Evolutionary conservation across 371 early-diverging fungal species (phyloP).

Genomic region (Fennellomyces sp.): DNA sequence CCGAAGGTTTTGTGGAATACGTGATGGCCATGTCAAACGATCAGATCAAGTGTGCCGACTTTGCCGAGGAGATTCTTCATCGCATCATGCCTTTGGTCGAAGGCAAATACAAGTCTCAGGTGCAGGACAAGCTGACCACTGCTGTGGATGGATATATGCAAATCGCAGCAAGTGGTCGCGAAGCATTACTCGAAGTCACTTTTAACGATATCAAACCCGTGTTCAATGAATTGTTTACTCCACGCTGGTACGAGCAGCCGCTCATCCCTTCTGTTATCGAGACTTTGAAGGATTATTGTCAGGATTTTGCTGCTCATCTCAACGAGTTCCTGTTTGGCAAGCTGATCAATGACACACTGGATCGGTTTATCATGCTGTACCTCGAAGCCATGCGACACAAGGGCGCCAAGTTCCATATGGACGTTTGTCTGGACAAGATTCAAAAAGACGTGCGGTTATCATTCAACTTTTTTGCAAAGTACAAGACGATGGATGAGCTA

Average conservation of each 20-base stretch:
- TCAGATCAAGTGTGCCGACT: slow-evolving; percentile 85
- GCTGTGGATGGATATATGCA: slow-evolving; percentile 84
- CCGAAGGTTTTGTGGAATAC: slow-evolving; percentile 90
- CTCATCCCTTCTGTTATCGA: slow-evolving; percentile 82
- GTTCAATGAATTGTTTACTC: slow-evolving; percentile 72
- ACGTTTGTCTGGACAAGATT: slow-evolving; percentile 64
- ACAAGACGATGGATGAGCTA: slow-evolving; percentile 65
- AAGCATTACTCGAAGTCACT: slow-evolving; percentile 81
- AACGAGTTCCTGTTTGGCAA: slow-evolving; percentile 86
- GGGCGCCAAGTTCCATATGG: slow-evolving; percentile 73
- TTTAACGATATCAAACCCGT: slow-evolving; percentile 80
- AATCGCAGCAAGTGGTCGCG: slow-evolving; percentile 72
- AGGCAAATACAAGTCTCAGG: slow-evolving; percentile 66
- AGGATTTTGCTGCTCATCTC: slow-evolving; percentile 79
- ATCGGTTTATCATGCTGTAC: slow-evolving; percentile 79
- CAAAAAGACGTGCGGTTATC: slow-evolving; percentile 62
- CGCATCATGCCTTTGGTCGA: slow-evolving; percentile 72
- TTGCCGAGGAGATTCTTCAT: slow-evolving; percentile 77
- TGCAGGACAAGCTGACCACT: slow-evolving; percentile 60
- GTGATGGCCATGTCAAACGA: slow-evolving; percentile 94
- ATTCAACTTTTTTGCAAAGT: slow-evolving; percentile 70
- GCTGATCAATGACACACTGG: slow-evolving; percentile 82
- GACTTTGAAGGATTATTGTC: slow-evolving; percentile 89
- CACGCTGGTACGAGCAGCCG: slow-evolving; percentile 90
- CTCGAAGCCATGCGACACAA: slow-evolving; percentile 85